A percentile compares a stretch with the other conserved stretches of the same genome.
These are phyloP conservation scores for Chenopodium formosanum DNA, from an alignment of 148 eudicot genomes.

Conservation along the genomic window DNA sequence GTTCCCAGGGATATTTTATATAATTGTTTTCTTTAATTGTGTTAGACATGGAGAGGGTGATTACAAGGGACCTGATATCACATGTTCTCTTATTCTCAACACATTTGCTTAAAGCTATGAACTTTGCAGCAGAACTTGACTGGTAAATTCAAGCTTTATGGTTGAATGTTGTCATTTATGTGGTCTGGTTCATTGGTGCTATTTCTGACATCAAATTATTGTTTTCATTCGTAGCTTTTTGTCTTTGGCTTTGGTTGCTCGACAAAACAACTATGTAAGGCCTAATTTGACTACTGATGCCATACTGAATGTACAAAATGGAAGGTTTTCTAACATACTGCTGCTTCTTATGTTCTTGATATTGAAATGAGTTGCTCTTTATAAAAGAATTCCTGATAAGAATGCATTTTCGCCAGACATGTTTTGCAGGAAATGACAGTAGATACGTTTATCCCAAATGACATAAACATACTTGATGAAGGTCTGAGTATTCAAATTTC, in stretches of 20 bases:
- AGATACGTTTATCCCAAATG: constrained; percentile 94
- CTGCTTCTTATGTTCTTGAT: constrained; percentile 1
- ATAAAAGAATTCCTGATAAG: background rate
- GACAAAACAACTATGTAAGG: constrained; percentile 87
- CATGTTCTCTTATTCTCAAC: constrained; percentile 68
- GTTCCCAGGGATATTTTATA: background rate
- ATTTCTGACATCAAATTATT: constrained; percentile 18
- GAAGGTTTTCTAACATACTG: constrained; percentile 54
- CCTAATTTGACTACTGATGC: constrained; percentile 72
- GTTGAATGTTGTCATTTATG: constrained; percentile 7
- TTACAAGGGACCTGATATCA: constrained; percentile 80
- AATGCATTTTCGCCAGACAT: constrained; percentile 58
- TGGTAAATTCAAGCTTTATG: constrained; percentile 46
- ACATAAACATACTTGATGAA: constrained; percentile 69
- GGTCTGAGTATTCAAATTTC: constrained; percentile 37
- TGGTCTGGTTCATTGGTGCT: constrained; percentile 1
- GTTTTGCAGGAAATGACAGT: constrained; percentile 98
- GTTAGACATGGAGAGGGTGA: constrained; percentile 98
- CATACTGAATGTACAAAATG: constrained; percentile 80
- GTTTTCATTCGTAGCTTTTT: constrained; percentile 47
- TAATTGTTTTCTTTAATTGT: constrained; percentile 15
- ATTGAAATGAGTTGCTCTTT: background rate
- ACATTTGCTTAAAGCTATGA: constrained; percentile 72
- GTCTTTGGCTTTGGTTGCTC: constrained; percentile 89
- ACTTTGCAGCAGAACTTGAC: constrained; percentile 94